Conservation (phyloP, 2,329 filamentous ascomycete genomes). For the Neurospora sp. region DNA sequence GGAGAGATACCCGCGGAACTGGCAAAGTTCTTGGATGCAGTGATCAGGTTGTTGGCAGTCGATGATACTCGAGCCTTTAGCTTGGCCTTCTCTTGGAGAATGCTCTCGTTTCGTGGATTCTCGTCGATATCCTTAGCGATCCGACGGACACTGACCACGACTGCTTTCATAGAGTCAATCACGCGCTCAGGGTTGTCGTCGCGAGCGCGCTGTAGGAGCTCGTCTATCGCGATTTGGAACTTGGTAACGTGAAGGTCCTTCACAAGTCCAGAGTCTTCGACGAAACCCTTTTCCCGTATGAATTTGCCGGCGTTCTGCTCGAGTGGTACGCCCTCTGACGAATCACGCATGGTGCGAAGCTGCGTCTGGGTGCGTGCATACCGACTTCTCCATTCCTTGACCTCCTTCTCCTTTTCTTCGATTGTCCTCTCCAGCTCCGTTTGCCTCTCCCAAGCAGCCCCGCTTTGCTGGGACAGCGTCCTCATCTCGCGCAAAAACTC, state of each 20-base stretch:
- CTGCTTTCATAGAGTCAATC: slow-evolving; percentile 77
- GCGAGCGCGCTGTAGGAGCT: slow-evolving; percentile 70
- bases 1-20: slow-evolving; percentile 76
- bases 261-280: slow-evolving; percentile 64
- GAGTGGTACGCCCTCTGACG: slow-evolving; percentile 63
- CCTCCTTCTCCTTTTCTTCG: slow-evolving; percentile 67
- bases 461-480: slow-evolving; percentile 69
- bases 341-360: slow-evolving; percentile 68
- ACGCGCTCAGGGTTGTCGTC: slow-evolving; percentile 63
- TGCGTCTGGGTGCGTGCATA: slow-evolving; percentile 86
- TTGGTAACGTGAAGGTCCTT: slow-evolving; percentile 90
- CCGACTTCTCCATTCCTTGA: slow-evolving; percentile 81
- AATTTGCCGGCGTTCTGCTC: slow-evolving; percentile 62
- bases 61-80: slow-evolving; percentile 78
- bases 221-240: slow-evolving; percentile 90
- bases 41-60: slow-evolving; percentile 92
- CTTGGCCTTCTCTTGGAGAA: slow-evolving; percentile 51
- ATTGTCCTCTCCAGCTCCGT: slow-evolving; percentile 68
- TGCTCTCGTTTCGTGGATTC: slow-evolving; percentile 42
- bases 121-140: slow-evolving; percentile 75
- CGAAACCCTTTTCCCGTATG: slow-evolving; percentile 56
- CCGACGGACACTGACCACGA: slow-evolving; percentile 71
- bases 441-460: slow-evolving; percentile 71
- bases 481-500: slow-evolving; percentile 86
- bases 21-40: slow-evolving; percentile 85